Base-by-base conservation (phyloP, 2,329 filamentous ascomycete genomes). In the Fusarium sororula region DNA sequence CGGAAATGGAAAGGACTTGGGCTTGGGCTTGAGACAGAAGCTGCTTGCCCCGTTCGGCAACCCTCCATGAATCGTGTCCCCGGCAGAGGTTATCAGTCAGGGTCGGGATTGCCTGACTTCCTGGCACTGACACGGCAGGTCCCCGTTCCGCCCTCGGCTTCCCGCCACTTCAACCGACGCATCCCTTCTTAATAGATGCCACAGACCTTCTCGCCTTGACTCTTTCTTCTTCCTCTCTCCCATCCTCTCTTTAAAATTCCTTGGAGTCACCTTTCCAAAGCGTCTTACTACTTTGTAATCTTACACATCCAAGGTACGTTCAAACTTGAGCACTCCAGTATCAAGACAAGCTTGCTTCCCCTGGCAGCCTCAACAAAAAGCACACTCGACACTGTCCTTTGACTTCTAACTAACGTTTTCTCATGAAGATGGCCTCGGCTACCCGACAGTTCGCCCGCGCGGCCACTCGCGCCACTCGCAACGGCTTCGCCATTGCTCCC, bases 391-490 rank as follows among this genome's bases (percentile, higher is more conserved):
- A 30, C 39, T 24, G 11, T 41, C 20, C 24, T 32, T 7, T 35
- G 50, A 59, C 54, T 59, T 70, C 41, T 62, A 39, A 58, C 65
- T 73, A 26, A 73, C 67, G 26, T 50, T 55, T 47, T 18, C 24
- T 13, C n/a, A 41, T 59, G 38, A 59, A 81, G 79, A 83, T 83
- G 80, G 81, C 82, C 69, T 83, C 80, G 75, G 83, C 86, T 73
- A 85, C 87, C 74, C 88, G 88, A 77, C 87, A 88, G 75, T 84
- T 90, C 78, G 84, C 87, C 82, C 88, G 88, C 81, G 85, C 87
- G 75, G 86, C 91, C 66, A 85, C 92, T 80, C 89, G 90, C 79
- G 85, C 89, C 50, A 73, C 79, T 44, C 90, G 89, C 79, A 88
- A 86, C 79, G 86, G 89, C 74, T 88, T 93, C 81, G 84, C 86